phyloP scores from a whole-genome alignment of 441 rosid species.

The Eutrema salsugineum region DNA sequence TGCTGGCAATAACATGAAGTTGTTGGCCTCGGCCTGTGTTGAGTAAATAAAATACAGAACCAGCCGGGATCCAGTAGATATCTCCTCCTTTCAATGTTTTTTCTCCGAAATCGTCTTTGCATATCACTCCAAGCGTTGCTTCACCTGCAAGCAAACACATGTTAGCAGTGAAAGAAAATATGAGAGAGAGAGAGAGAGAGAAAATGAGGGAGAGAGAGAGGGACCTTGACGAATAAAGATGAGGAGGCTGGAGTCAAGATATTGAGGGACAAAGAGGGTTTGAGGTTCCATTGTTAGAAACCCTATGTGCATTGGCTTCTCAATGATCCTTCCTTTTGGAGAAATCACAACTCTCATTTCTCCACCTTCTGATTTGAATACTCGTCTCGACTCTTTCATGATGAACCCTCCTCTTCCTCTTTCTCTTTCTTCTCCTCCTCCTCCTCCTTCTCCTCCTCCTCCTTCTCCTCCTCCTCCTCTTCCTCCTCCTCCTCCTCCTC shows the following conservation, averaged over 20 bases:
- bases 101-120: conserved; percentile 54
- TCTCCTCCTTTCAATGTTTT: conserved; percentile 59
- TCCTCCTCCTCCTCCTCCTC: conserved; percentile 13
- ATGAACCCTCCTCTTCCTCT: conserved; percentile 36
- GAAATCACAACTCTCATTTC: conserved; percentile 60
- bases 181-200: background rate
- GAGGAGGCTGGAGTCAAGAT: conserved; percentile 66
- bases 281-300: conserved; percentile 86
- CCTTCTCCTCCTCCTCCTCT: background rate
- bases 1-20: conserved; percentile 70
- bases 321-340: conserved; percentile 39
- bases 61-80: conserved; percentile 60
- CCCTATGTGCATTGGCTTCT: conserved; percentile 60
- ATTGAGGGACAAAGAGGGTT: conserved; percentile 76
- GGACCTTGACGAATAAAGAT: conserved; percentile 66
- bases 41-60: conserved; percentile 78
- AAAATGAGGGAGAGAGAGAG: background rate
- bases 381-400: conserved; percentile 48
- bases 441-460: background rate
- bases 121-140: conserved; percentile 68
- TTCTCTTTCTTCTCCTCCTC: background rate
- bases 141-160: conserved; percentile 55
- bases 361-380: conserved; percentile 83
- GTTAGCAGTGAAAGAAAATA: background rate
- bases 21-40: conserved; percentile 59